These are phyloP conservation scores for Digitaria exilis DNA, from an alignment of 202 grass and related monocot species.

Conservation along the genomic window DNA sequence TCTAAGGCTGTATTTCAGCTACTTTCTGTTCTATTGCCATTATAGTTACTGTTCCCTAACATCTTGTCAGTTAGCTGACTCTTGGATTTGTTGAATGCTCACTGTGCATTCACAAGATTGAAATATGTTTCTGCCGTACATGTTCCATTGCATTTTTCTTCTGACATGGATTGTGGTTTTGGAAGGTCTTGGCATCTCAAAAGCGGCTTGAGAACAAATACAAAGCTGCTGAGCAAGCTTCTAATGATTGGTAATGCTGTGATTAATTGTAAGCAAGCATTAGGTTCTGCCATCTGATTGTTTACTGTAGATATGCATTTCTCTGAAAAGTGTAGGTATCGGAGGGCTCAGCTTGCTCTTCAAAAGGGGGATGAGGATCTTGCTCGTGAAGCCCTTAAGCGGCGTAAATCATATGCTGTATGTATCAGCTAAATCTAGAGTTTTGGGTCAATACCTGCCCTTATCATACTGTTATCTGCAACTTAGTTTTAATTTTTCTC, in stretches of 20 bases:
- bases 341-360: conserved; percentile 87
- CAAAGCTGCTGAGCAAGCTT: conserved; percentile 78
- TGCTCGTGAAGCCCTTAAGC: conserved; percentile 90
- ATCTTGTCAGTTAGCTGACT: background rate
- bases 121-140: background rate
- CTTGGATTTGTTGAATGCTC: background rate
- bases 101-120: background rate
- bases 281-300: conserved; percentile 31
- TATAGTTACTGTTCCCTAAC: background rate
- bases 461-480: conserved; percentile 1
- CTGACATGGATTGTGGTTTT: conserved; percentile 40
- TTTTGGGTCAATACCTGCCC: background rate
- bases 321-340: conserved; percentile 60
- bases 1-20: background rate
- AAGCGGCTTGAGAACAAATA: conserved; percentile 90
- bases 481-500: conserved; percentile 2
- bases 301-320: conserved; percentile 9
- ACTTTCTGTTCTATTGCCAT: background rate
- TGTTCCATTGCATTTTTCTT: conserved; percentile 18
- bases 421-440: conserved; percentile 37
- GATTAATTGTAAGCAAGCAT: conserved; percentile 7
- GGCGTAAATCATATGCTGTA: conserved; percentile 96
- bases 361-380: conserved; percentile 93
- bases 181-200: conserved; percentile 88
- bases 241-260: conserved; percentile 76